Evolutionary conservation across 768 basidiomycete species (phyloP).

Genomic region (Termitomyces sp.): DNA sequence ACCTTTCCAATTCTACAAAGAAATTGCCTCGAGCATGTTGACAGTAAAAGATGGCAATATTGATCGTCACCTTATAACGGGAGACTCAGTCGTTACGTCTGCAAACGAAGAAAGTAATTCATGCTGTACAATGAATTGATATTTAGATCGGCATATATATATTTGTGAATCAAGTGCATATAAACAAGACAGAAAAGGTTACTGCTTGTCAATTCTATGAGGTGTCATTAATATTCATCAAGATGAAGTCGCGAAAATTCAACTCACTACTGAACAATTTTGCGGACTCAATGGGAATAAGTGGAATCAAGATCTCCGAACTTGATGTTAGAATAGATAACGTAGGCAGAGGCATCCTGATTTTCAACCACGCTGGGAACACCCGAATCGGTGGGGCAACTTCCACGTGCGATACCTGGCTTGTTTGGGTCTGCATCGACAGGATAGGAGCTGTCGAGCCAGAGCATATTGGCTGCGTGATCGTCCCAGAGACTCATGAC

Average conservation of each 20-base stretch:
- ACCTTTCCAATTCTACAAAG: not conserved
- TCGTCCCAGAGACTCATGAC: slow-evolving; percentile 43
- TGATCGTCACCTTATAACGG: not conserved
- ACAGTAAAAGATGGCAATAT: not conserved
- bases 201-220: not conserved
- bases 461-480: slow-evolving; percentile 29
- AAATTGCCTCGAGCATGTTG: not conserved
- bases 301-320: slow-evolving; percentile 1
- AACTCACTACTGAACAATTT: not conserved
- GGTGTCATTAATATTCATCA: not conserved
- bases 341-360: not conserved
- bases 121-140: not conserved
- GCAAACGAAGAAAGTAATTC: too few relatives aligned
- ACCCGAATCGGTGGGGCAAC: not conserved
- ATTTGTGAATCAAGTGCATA: not conserved
- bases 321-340: not conserved
- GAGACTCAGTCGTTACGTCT: not conserved
- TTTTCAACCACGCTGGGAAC: not conserved
- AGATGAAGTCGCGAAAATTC: not conserved
- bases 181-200: not conserved
- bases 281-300: not conserved
- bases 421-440: slow-evolving; percentile 5
- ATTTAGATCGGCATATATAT: not conserved
- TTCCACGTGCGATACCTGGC: not conserved
- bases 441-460: slow-evolving; percentile 31